A percentile compares a stretch with the other conserved stretches of the same genome.
Evolutionary conservation across 495 filamentous ascomycete species (phyloP).

Genomic region (Glonium stellatum): DNA sequence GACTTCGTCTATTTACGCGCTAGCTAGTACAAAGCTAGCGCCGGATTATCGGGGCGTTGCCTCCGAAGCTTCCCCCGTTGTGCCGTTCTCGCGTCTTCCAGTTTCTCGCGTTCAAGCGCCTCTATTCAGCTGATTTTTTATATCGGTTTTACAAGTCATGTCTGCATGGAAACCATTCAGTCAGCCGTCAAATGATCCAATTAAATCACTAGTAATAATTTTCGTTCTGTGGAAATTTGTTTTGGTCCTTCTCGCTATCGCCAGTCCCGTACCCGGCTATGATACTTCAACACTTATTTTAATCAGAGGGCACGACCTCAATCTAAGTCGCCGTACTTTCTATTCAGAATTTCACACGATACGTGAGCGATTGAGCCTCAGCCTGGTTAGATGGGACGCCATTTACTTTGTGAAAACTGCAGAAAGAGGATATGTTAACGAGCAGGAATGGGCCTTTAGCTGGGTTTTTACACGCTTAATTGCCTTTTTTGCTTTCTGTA

Average conservation of each 20-base stretch:
- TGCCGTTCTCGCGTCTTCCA: not conserved
- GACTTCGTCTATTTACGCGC: not conserved
- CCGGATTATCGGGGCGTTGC: not conserved
- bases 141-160: not conserved
- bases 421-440: conserved; percentile 67
- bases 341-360: not conserved
- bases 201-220: conserved; percentile 10
- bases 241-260: conserved; percentile 55
- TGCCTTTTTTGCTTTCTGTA: conserved; percentile 44
- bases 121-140: not conserved
- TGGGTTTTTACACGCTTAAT: conserved; percentile 55
- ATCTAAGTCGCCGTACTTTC: not conserved
- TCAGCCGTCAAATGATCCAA: conserved; percentile 1
- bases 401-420: conserved; percentile 74
- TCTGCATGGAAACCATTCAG: conserved; percentile 1
- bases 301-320: not conserved
- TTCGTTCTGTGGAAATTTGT: conserved; percentile 61
- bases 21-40: not conserved
- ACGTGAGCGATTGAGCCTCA: conserved; percentile 34
- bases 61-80: not conserved
- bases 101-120: not conserved
- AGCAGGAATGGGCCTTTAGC: conserved; percentile 97
- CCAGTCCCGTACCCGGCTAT: conserved; percentile 68
- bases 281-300: conserved; percentile 78
- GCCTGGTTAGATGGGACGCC: conserved; percentile 82